Base-by-base conservation (phyloP, 305 asterid species). In the Fraxinus angustifolia region DNA sequence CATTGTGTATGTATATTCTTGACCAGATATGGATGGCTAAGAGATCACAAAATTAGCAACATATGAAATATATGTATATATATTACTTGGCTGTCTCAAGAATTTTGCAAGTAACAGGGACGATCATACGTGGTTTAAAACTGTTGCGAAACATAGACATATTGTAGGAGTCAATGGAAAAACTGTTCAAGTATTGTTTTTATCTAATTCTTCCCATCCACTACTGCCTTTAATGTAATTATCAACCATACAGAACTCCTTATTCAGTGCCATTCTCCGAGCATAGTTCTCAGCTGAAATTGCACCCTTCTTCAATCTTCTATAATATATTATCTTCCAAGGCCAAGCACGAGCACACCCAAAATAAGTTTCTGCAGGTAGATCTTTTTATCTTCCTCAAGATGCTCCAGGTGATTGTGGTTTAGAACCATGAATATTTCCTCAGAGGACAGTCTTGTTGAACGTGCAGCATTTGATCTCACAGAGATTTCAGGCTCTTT, bases 261-360 rank as follows among this genome's bases (percentile, higher is more conserved):
- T 81, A 82, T 89, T 90, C 82, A 88, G 91, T 71, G 87, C 88
- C 33, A 86, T 77, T 81, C 96, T 89, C 70, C 87, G 79, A 2
- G 87, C 86, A 77, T 89, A 87, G 81, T 85, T 88, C 80, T 88
- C 91, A 74, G 89, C 81, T 78, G 92, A 88, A 71, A 89, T 81
- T 35, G 83, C 82, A 8, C 91, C 94, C 82, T 88, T 90, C 62
- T 83, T 89, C 83, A 87, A 86, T 82, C 90, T 87, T 84, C 95
- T 85, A 33, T 88, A 92, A 81, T 87, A 92, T 34, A 90, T 85
- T 58, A 90, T 84, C 84, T 89, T 90, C 93, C 95, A 90, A 65
- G 94, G 95, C 94, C 95, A 92, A 17, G 85, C 77, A 56, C 93
- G 88, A 60, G 93, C 90, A 40, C 88, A 87, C 81, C 95, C 93